Percentiles rank a stretch among this genome's conserved stretches.
Evolutionary conservation across 768 basidiomycete genomes (phyloP).

Genomic region (Tricholoma furcatifolium): DNA sequence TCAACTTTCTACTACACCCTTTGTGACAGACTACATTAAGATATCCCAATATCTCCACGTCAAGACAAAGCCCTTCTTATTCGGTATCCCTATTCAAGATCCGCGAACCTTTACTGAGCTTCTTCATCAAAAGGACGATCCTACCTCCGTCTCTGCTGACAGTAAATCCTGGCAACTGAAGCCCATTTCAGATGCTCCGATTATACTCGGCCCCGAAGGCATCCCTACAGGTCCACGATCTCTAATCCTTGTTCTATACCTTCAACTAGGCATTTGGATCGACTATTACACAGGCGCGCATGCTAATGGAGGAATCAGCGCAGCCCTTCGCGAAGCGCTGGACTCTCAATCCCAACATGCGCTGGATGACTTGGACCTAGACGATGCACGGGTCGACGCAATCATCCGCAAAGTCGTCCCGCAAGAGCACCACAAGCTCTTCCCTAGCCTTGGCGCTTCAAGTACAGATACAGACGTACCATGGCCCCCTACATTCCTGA

Average conservation of each 20-base stretch:
- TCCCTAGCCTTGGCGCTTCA: constrained; percentile 42
- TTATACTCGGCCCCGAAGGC: constrained; percentile 46
- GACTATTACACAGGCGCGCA: constrained; percentile 59
- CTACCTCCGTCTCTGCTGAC: neutral
- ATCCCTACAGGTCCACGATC: constrained; percentile 63
- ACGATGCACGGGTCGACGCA: neutral
- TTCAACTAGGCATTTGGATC: constrained; percentile 55
- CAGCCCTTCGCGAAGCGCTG: constrained; percentile 30
- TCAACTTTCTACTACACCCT: too few relatives aligned
- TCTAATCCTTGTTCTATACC: constrained; percentile 52
- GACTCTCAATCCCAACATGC: neutral
- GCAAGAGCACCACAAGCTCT: constrained; percentile 29
- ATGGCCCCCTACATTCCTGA: constrained; percentile 47
- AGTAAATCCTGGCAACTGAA: constrained; percentile 17
- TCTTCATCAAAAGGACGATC: constrained; percentile 38
- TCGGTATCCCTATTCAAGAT: constrained; percentile 54
- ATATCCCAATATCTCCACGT: constrained; percentile 46
- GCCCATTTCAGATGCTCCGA: constrained; percentile 38
- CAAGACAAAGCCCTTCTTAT: constrained; percentile 51
- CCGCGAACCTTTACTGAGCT: constrained; percentile 47
- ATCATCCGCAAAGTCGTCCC: constrained; percentile 23
- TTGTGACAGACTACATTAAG: too few relatives aligned
- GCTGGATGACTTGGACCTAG: constrained; percentile 1
- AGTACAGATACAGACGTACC: neutral
- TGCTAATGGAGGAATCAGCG: constrained; percentile 46